Base-by-base conservation (phyloP, 164 flowering plant species). In the Amborella trichopoda region DNA sequence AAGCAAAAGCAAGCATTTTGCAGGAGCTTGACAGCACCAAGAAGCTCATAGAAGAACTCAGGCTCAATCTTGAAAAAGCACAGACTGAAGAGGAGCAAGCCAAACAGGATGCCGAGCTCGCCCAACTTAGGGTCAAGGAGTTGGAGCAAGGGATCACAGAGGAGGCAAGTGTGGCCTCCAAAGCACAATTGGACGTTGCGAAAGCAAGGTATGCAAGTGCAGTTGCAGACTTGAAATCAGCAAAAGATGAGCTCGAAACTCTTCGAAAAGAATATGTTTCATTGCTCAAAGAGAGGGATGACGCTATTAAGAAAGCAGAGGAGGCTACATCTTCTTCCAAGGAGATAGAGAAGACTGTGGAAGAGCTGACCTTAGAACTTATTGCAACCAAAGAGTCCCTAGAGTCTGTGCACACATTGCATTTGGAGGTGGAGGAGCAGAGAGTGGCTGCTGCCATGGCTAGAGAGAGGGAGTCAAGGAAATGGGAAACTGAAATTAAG, bases 111-210 rank as follows among this genome's bases (percentile, higher is more conserved):
- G 77, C 87, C 1, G 87, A 86, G 46, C 76, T 81, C 16, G 94
- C 77, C 44, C 78, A 63, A 45, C 81, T 83, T 22, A 65, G 91
- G 44, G 76, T 79, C 28, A 76, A 75, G 61, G 94, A 86, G 66
- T 65, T 83, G 70, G 82, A 83, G 59, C 89, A 76, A 66, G 94
- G 97, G 21, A 73, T 81, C 22, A 81, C 80, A 28, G 81, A 81
- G 49, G 95, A 85, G 23, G 75, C 85, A 13, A 80, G 90, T 51
- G 70, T 73, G 49, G 95, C 93, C n/a, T 83, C 85, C 54, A 89
- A 75, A 71, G 85, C 88, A 18, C 94, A 82, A 65, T 81, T 89
- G 30, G 94, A 89, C 66, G 84, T 84, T 41, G 89, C 93, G 38
- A 72, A 76, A 56, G 77, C 86, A 24, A 64, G 91, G 59, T 78